These are phyloP conservation scores for Penicillium argentinense DNA, from an alignment of 495 filamentous ascomycete species.

Conservation along the genomic window DNA sequence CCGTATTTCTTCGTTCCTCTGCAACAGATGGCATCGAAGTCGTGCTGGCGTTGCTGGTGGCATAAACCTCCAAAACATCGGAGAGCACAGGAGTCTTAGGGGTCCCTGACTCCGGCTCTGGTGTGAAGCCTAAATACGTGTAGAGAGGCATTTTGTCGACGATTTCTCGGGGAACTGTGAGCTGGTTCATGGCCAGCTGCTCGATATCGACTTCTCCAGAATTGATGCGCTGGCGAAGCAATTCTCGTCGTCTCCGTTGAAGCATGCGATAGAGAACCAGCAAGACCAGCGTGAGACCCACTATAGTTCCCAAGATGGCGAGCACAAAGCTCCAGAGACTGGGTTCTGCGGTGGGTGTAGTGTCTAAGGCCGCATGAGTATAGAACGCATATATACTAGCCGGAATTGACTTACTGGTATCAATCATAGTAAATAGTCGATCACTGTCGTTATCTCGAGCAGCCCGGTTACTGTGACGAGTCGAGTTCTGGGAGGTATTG, in stretches of 20 bases:
- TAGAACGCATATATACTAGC: neutral
- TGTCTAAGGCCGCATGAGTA: conserved; percentile 13
- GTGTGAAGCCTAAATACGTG: conserved; percentile 57
- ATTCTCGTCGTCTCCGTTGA: conserved; percentile 62
- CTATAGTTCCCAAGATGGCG: conserved; percentile 72
- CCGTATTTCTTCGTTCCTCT: conserved; percentile 5
- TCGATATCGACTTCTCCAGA: conserved; percentile 80
- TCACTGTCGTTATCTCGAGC: conserved; percentile 48
- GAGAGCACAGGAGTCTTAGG: conserved; percentile 9
- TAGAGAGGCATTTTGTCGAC: conserved; percentile 73
- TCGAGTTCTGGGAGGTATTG: conserved; percentile 50
- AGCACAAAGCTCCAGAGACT: conserved; percentile 83
- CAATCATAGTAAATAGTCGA: conserved; percentile 63
- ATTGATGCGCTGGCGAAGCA: conserved; percentile 65
- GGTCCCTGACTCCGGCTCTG: conserved; percentile 11
- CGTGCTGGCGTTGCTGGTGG: conserved; percentile 5
- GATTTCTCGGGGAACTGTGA: conserved; percentile 66
- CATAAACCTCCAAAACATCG: conserved; percentile 7
- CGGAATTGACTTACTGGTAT: conserved; percentile 51
- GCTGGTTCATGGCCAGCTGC: conserved; percentile 69
- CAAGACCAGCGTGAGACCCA: conserved; percentile 61
- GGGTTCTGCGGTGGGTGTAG: conserved; percentile 41
- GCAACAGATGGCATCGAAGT: neutral
- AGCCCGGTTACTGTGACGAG: neutral
- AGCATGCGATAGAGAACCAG: conserved; percentile 72